These are phyloP conservation scores for Pyricularia sp. DNA, from an alignment of 2,329 filamentous ascomycete species.

Conservation along the genomic window DNA sequence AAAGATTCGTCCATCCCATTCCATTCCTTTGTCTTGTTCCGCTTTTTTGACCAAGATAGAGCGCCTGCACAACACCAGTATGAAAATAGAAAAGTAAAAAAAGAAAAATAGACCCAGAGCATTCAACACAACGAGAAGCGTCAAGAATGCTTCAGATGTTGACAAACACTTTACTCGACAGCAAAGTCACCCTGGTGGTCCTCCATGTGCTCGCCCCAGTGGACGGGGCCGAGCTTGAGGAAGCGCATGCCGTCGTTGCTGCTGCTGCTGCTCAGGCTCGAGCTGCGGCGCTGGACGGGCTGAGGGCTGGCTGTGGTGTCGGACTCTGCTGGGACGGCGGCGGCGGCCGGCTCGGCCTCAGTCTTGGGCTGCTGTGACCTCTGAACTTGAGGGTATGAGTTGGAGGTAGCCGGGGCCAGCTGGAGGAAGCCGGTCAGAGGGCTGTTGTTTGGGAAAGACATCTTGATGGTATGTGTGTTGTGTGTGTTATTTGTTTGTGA, in stretches of 20 bases:
- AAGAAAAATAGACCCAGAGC: not conserved
- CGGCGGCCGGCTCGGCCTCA: slow-evolving; percentile 17
- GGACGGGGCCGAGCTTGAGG: slow-evolving; percentile 55
- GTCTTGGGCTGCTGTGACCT: slow-evolving; percentile 18
- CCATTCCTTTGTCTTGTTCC: not conserved
- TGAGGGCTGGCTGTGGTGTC: slow-evolving; percentile 10
- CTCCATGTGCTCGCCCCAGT: slow-evolving; percentile 51
- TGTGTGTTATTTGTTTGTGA: not conserved
- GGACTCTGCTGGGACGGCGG: slow-evolving; percentile 4
- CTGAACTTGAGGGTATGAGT: slow-evolving; percentile 40
- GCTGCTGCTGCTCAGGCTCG: slow-evolving; percentile 40
- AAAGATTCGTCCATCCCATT: not conserved
- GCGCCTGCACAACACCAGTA: not conserved
- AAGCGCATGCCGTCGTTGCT: slow-evolving; percentile 33
- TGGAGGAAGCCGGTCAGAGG: slow-evolving; percentile 35
- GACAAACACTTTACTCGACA: slow-evolving; percentile 24
- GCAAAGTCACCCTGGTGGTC: slow-evolving; percentile 48
- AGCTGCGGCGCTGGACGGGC: slow-evolving; percentile 37
- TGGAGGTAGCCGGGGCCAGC: slow-evolving; percentile 48
- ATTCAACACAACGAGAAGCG: not conserved
- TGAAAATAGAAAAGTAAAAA: not conserved
- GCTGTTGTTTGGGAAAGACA: not conserved
- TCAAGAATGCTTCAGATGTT: not conserved
- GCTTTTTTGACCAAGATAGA: slow-evolving; percentile 1
- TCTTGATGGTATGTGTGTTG: not conserved